Evolutionary conservation across 2,329 filamentous ascomycete genomes (phyloP), one percentile per base, ranked within the genome.

Genomic region (Escovopsis sp.): DNA sequence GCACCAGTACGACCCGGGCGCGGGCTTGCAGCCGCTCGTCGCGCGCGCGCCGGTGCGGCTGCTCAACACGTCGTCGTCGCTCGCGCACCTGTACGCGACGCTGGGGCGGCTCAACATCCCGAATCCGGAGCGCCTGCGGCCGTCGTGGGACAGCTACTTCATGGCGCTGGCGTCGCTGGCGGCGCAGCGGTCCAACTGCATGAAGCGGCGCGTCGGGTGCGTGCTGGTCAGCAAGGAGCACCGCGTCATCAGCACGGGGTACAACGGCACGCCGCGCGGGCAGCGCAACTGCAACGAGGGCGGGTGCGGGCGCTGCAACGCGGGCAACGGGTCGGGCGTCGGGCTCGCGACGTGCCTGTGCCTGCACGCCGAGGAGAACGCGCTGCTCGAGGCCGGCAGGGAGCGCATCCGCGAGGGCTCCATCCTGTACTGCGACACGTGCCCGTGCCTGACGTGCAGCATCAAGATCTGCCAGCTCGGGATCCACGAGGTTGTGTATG

Each of bases 401-500:
- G 91, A 96, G 61, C 72, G 91, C 44, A 86, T 98, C 50, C 71
- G 85, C 15, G 81, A 85, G 42, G 84, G 80, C 5, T 76, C 84
- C 32, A 83, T 86, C 39, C 66, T 98, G 24, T 98, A 95, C 63
- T 95, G 88, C 62, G 85, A 95, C 57, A 95, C 88, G 50, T 98
- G 91, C 61, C 91, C 91, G 4, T 98, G 91, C 58, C 68, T 98
- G 59, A 98, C 91, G 2, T 98, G 91, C 62, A 94, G 86, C 54
- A 94, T 98, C 67, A 98, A 98, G 67, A 96, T 98, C 55, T 84
- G 86, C 16, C 91, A 98, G 65, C 86, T 96, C 7, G 91, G 91
- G 14, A 94, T 98, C 50, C 78, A 76, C 35, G 91, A 98, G 67
- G 91, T 98, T 12, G 88, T 98, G 12, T 98, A 94, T 55, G 88